These are phyloP conservation scores for Metschnikowia kunwiensis DNA, from an alignment of 805 yeast species.

Conservation along the genomic window DNA sequence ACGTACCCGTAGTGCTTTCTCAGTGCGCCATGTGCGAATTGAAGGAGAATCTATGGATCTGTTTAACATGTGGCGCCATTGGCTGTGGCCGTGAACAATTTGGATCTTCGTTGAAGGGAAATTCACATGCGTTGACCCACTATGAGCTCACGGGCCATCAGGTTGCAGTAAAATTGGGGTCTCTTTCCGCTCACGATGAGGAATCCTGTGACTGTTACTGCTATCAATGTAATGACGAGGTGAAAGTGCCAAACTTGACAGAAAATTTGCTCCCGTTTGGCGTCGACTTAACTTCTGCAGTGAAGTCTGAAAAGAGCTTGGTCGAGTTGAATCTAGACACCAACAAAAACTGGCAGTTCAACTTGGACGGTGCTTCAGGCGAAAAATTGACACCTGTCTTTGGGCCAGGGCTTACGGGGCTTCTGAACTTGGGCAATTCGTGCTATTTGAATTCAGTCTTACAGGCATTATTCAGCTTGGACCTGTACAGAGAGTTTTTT, in stretches of 20 bases:
- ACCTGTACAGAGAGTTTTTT: conserved; percentile 38
- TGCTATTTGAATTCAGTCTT: conserved; percentile 84
- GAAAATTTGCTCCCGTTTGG: conserved; percentile 55
- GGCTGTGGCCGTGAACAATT: conserved; percentile 96
- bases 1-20: conserved; percentile 42
- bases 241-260: conserved; percentile 61
- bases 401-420: conserved; percentile 79
- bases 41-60: conserved; percentile 82
- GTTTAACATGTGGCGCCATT: conserved; percentile 83
- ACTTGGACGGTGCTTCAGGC: conserved; percentile 71
- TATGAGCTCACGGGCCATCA: conserved; percentile 60
- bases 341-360: conserved; percentile 90
- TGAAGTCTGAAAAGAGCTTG: conserved; percentile 82
- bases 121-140: conserved; percentile 85
- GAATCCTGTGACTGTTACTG: conserved; percentile 77
- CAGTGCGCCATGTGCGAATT: conserved; percentile 62
- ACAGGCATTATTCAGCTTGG: conserved; percentile 61
- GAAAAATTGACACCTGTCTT: conserved; percentile 58
- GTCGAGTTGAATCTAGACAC: conserved; percentile 91
- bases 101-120: conserved; percentile 85
- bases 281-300: conserved; percentile 52
- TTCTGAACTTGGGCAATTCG: conserved; percentile 88
- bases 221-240: conserved; percentile 85
- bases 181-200: conserved; percentile 65
- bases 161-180: conserved; percentile 87